phyloP scores from a whole-genome alignment of 805 yeast species.

The Saccharomycopsis fodiens region DNA sequence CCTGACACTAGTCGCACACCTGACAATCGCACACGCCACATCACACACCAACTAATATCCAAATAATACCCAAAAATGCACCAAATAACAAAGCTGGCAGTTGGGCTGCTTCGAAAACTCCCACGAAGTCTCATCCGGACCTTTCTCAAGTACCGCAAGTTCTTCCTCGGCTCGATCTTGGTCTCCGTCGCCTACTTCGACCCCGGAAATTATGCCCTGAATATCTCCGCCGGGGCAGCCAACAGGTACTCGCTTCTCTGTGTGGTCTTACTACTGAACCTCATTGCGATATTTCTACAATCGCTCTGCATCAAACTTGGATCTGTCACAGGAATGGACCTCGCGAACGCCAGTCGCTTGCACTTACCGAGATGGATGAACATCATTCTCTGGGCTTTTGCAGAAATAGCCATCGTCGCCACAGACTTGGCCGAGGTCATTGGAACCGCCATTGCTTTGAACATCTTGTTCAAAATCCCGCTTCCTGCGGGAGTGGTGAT shows the following conservation, averaged over 20 bases:
- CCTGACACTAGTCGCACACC: too few species aligned
- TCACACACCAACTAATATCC: too few species aligned
- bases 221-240: constrained; percentile 81
- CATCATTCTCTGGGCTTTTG: constrained; percentile 57
- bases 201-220: constrained; percentile 89
- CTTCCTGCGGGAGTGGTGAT: constrained; percentile 69
- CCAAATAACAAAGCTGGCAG: too few species aligned
- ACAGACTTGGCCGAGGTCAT: constrained; percentile 94
- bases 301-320: constrained; percentile 80
- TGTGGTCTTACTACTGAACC: constrained; percentile 62
- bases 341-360: constrained; percentile 75
- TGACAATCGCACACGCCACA: too few species aligned
- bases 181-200: constrained; percentile 90
- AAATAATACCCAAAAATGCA: too few species aligned
- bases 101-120: too few species aligned
- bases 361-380: constrained; percentile 66
- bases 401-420: constrained; percentile 83
- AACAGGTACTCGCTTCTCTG: constrained; percentile 68
- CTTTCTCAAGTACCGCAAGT: constrained; percentile 49
- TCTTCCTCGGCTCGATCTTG: constrained; percentile 84
- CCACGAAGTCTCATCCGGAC: too few species aligned
- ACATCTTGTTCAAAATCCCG: constrained; percentile 69
- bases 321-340: constrained; percentile 80
- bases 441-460: constrained; percentile 83
- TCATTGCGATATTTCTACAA: constrained; percentile 79